phyloP scores from a whole-genome alignment of 129 eudicot genomes.

The Lactuca sativa region DNA sequence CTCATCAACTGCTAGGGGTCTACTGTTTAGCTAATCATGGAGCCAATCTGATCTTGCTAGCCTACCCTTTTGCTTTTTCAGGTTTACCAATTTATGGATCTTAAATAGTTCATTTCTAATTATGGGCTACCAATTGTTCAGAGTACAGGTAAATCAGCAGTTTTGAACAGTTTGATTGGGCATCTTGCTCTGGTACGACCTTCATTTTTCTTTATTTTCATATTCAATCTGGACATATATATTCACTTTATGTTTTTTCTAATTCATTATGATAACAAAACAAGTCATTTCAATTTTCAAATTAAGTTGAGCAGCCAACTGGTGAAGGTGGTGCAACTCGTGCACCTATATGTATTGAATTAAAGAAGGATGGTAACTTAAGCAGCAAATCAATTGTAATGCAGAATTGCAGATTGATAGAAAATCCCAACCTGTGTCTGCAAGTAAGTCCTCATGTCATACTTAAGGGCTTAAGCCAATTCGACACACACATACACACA shows the following conservation, averaged over 20 bases:
- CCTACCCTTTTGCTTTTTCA: too few species aligned
- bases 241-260: background rate
- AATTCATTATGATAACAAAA: background rate
- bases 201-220: background rate
- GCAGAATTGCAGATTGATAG: too few species aligned
- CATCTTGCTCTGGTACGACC: conserved; percentile 90
- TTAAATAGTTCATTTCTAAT: conserved; percentile 10
- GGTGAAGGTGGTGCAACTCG: conserved; percentile 39
- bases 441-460: too few species aligned
- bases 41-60: too few species aligned
- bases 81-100: too few species aligned
- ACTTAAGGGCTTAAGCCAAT: too few species aligned
- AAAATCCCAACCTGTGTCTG: too few species aligned
- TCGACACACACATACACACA: too few species aligned
- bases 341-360: conserved; percentile 84
- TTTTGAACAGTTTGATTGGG: conserved; percentile 94
- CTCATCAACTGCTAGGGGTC: conserved; percentile 9
- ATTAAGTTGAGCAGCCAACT: conserved; percentile 56
- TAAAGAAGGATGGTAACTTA: conserved; percentile 70
- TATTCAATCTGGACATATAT: conserved; percentile 2
- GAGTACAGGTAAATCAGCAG: conserved; percentile 99
- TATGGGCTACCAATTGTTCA: conserved; percentile 33
- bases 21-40: background rate
- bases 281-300: background rate
- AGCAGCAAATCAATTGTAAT: conserved; percentile 58